phyloP scores from a whole-genome alignment of 2,329 filamentous ascomycete genomes.

The Aspergillus melleus region DNA sequence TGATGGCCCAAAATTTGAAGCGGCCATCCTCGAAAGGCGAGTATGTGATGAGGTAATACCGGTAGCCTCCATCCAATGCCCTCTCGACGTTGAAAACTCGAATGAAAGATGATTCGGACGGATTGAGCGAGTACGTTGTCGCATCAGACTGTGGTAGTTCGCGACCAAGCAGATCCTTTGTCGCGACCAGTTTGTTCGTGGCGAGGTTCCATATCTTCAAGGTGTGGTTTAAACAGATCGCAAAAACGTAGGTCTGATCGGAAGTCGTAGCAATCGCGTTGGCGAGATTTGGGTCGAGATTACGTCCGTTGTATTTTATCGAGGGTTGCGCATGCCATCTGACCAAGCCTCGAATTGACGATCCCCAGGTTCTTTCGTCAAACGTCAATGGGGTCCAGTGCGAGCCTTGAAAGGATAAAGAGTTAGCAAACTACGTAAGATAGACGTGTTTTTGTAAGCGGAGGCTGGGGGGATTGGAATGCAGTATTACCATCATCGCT shows the following conservation, averaged over 20 bases:
- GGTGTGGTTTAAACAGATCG: constrained; percentile 84
- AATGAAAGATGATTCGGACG: constrained; percentile 74
- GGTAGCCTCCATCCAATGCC: constrained; percentile 46
- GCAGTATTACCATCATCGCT: constrained; percentile 49
- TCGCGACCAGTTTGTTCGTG: constrained; percentile 74
- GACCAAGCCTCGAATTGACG: constrained; percentile 49
- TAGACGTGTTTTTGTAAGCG: constrained; percentile 10
- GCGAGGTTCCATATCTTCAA: constrained; percentile 85
- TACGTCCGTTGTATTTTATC: constrained; percentile 43
- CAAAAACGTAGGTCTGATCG: constrained; percentile 61
- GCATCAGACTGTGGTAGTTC: constrained; percentile 66
- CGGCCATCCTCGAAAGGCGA: constrained; percentile 84
- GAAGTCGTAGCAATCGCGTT: constrained; percentile 48
- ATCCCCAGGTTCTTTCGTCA: constrained; percentile 50
- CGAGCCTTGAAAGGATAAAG: constrained; percentile 37
- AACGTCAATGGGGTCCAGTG: constrained; percentile 49
- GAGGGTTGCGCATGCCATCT: constrained; percentile 45
- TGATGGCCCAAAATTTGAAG: constrained; percentile 90
- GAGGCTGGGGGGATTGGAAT: constrained; percentile 1
- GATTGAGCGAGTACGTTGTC: constrained; percentile 74
- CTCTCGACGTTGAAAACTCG: constrained; percentile 64
- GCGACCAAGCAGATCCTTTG: constrained; percentile 74
- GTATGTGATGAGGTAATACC: constrained; percentile 73
- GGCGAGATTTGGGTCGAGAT: constrained; percentile 44
- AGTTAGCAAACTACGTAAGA: constrained; percentile 9